phyloP scores from a whole-genome alignment of 1,139 yeast genomes.

The Arxiozyma slooffiae region DNA sequence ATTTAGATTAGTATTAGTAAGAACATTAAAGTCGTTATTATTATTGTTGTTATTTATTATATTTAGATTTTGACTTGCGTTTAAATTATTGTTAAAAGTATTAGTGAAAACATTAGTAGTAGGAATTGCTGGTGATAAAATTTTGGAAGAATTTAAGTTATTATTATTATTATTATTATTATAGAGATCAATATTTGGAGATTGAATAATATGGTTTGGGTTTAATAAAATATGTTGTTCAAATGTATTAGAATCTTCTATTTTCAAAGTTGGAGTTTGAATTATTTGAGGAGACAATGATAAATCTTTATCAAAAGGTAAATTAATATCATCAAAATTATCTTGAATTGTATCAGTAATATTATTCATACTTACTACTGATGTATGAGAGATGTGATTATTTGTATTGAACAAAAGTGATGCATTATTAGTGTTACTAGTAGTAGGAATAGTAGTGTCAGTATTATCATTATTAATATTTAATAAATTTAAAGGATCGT shows the following conservation, averaged over 20 bases:
- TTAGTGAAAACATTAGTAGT: slow-evolving; percentile 1
- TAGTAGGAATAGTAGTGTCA: not conserved
- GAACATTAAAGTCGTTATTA: too few relatives aligned
- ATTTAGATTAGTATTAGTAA: not conserved
- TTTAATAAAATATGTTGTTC: slow-evolving; percentile 1
- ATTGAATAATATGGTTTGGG: not conserved
- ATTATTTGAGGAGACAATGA: slow-evolving; percentile 4
- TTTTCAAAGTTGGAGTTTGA: slow-evolving; percentile 9
- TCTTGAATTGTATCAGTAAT: not conserved
- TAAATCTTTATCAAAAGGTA: not conserved
- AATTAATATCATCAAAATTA: not conserved
- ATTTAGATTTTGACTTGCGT: slow-evolving; percentile 5
- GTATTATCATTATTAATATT: not conserved
- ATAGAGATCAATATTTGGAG: too few relatives aligned
- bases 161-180: not conserved
- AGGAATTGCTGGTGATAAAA: not conserved
- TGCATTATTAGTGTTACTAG: not conserved
- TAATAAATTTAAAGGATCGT: slow-evolving; percentile 1
- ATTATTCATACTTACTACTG: not conserved
- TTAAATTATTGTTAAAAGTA: slow-evolving; percentile 2
- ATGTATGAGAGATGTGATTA: not conserved
- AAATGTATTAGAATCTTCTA: slow-evolving; percentile 6
- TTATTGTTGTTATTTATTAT: not conserved
- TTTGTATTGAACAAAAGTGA: not conserved
- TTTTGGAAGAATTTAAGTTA: not conserved